Base-by-base conservation (phyloP, 2,329 filamentous ascomycete genomes). In the Aureobasidium uvarum region DNA sequence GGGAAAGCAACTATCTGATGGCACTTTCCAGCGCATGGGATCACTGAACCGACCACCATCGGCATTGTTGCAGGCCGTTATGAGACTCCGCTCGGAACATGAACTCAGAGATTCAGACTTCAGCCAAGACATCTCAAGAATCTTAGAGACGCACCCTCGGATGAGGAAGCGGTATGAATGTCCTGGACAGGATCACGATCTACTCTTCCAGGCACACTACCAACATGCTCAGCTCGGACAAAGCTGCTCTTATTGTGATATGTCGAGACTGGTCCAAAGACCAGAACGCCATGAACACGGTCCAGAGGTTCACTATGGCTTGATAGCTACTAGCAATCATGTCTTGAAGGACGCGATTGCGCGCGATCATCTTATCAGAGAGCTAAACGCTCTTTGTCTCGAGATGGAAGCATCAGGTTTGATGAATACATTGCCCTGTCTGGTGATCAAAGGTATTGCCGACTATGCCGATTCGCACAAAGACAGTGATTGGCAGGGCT, bases 401-500 rank as follows among this genome's bases (percentile, higher is more conserved):
- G 65, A 67, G n/a, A 65, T 66, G 62, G 70, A 69, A 52, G 67
- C 68, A 14, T 54, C 55, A 28, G 46, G 56, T 8, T 23, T 66
- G 5, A 56, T 62, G 55, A 23, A 41, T 33, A 28, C 48, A 56
- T 68, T 66, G 48, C 64, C 66, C 4, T 75, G 66, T 67, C 38
- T 72, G 5, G 69, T 72, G 10, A 69, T 72, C 48, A 67, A 69
- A 5, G 71, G 71, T 6, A 67, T 72, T n/a, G 71, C 67, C 46
- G 69, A 71, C 50, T 72, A 71, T 38, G 65, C 70, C 2, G 71
- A 72, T 52, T 68, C 68, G 13, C 69, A 71, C 65, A 71, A 71
- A 64, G 67, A 68, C 59, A 65, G 70, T 7, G 25, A 23, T 1
- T 72, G 71, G 71, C 70, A 71, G 36, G 10, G 25, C 6, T 71